Conservation (phyloP, 1,284 basidiomycete genomes). For the Cutaneotrichosporon sp. region DNA sequence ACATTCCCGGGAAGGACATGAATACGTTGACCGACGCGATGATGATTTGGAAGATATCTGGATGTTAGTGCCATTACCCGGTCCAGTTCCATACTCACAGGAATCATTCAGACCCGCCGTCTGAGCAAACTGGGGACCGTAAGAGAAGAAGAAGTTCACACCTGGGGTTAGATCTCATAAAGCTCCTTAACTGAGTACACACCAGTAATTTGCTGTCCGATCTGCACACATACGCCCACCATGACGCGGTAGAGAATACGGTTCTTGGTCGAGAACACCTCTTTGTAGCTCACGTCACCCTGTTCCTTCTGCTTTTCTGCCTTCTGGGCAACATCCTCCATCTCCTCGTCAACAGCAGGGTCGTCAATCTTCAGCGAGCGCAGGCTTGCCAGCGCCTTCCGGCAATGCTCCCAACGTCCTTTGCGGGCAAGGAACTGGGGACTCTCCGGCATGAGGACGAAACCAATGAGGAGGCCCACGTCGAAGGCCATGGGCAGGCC, state of each 20-base stretch:
- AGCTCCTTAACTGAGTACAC: too few relatives aligned
- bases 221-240: slow-evolving; percentile 42
- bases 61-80: too few relatives aligned
- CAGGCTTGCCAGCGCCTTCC: slow-evolving; percentile 21
- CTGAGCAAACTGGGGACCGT: slow-evolving; percentile 11
- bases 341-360: slow-evolving; percentile 35
- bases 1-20: slow-evolving; percentile 30
- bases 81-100: too few relatives aligned
- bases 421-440: slow-evolving; percentile 52
- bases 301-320: slow-evolving; percentile 28
- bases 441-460: slow-evolving; percentile 52
- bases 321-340: slow-evolving; percentile 18
- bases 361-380: slow-evolving; percentile 29
- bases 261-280: too few relatives aligned
- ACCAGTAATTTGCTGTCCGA: too few relatives aligned
- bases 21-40: slow-evolving; percentile 47
- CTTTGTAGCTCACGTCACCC: slow-evolving; percentile 28
- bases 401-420: slow-evolving; percentile 36
- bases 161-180: too few relatives aligned
- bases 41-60: slow-evolving; percentile 34
- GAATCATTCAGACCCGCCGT: too few relatives aligned
- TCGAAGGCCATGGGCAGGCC: slow-evolving; percentile 35
- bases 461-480: slow-evolving; percentile 41
- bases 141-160: slow-evolving; percentile 37
- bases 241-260: slow-evolving; percentile 22